These are phyloP conservation scores for Lepidium aucheri DNA, from an alignment of 345 rosid genomes.

Conservation along the genomic window DNA sequence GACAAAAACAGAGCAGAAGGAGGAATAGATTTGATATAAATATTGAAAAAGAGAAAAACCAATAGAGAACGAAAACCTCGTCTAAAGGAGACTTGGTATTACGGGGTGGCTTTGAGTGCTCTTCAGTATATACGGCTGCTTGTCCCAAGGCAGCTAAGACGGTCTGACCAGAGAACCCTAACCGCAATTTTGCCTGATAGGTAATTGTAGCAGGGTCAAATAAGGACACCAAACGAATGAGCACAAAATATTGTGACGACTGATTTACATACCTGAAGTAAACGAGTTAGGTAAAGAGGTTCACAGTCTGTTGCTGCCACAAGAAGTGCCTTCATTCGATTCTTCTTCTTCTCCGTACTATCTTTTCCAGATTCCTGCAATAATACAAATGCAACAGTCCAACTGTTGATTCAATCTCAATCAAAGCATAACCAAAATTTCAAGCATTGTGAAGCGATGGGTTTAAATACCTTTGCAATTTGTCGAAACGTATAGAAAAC, in stretches of 20 bases:
- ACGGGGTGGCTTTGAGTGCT: constrained; percentile 60
- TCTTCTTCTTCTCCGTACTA: constrained; percentile 86
- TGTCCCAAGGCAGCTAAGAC: constrained; percentile 91
- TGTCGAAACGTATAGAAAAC: constrained; percentile 58
- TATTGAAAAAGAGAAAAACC: constrained; percentile 5
- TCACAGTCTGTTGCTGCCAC: constrained; percentile 92
- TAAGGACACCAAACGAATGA: background rate
- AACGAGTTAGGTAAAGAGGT: constrained; percentile 77
- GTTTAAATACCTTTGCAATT: constrained; percentile 41
- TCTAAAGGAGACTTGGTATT: constrained; percentile 69
- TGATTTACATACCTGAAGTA: constrained; percentile 90
- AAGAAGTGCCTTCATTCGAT: constrained; percentile 77
- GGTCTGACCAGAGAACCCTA: constrained; percentile 78
- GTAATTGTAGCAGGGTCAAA: constrained; percentile 4
- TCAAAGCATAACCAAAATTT: no score
- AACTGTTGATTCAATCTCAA: no score
- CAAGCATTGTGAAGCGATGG: no score
- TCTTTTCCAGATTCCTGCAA: constrained; percentile 79
- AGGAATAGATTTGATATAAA: background rate
- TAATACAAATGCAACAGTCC: no score
- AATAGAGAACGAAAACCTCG: constrained; percentile 42
- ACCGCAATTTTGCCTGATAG: constrained; percentile 63
- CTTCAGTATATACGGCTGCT: constrained; percentile 72
- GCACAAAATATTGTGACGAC: constrained; percentile 1
- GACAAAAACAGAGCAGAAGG: constrained; percentile 14